Evolutionary conservation across 177 flowering plant species (phyloP).

Genomic region (Vitis hybrid): DNA sequence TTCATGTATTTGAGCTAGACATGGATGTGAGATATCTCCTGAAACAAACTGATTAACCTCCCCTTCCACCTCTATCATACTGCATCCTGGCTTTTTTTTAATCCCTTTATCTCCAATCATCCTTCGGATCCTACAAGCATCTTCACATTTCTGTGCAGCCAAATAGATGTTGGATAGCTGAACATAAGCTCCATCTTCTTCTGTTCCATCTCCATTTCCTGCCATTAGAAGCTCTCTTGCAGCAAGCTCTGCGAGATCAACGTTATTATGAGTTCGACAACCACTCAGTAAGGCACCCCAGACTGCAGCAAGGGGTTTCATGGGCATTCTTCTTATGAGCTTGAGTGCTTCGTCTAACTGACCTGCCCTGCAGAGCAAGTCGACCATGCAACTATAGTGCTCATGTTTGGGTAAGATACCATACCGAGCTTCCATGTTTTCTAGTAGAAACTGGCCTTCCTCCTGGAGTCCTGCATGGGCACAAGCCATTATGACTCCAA

Average conservation of each 20-base stretch:
- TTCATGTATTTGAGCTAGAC: conserved; percentile 21
- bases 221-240: conserved; percentile 33
- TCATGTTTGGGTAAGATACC: conserved; percentile 38
- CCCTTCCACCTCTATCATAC: conserved; percentile 54
- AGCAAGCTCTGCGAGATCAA: conserved; percentile 46
- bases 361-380: conserved; percentile 55
- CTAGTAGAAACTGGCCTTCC: conserved; percentile 34
- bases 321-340: conserved; percentile 53
- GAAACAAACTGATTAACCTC: conserved; percentile 47
- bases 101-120: conserved; percentile 40
- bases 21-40: conserved; percentile 38
- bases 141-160: conserved; percentile 30
- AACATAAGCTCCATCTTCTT: conserved; percentile 46
- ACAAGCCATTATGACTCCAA: conserved; percentile 47
- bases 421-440: conserved; percentile 33
- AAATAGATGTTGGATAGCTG: conserved; percentile 52
- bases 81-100: conserved; percentile 52
- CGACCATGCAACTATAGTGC: conserved; percentile 58
- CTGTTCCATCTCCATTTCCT: conserved; percentile 20
- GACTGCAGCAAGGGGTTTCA: conserved; percentile 52
- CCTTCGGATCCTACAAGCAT: conserved; percentile 37
- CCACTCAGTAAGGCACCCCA: conserved; percentile 54
- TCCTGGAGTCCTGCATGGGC: conserved; percentile 45
- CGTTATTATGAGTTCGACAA: conserved; percentile 33
- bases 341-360: conserved; percentile 34